phyloP scores from a whole-genome alignment of 192 early-diverging fungal species.

The Paraglomus occultum region DNA sequence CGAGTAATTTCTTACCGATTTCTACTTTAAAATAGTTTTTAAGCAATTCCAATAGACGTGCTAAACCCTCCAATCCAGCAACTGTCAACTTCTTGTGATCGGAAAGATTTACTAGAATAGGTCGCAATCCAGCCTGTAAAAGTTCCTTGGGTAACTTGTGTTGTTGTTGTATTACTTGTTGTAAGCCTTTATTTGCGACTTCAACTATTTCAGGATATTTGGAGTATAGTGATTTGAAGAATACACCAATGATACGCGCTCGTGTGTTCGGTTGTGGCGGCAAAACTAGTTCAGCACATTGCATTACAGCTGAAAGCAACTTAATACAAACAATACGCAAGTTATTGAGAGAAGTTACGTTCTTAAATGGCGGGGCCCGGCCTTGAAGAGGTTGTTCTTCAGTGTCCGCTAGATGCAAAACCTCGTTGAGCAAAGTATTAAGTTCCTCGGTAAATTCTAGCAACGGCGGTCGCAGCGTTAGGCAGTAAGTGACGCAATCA shows the following conservation, averaged over 20 bases:
- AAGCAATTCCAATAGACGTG: constrained; percentile 87
- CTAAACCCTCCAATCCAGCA: constrained; percentile 89
- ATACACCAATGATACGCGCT: constrained; percentile 91
- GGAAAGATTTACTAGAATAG: constrained; percentile 92
- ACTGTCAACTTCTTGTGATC: constrained; percentile 94
- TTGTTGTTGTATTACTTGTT: constrained; percentile 74
- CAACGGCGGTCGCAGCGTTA: constrained; percentile 83
- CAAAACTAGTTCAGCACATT: constrained; percentile 74
- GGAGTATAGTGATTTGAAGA: constrained; percentile 98
- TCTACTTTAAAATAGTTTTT: constrained; percentile 99
- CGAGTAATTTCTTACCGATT: constrained; percentile 96
- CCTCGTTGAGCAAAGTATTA: constrained; percentile 84
- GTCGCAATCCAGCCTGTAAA: constrained; percentile 92
- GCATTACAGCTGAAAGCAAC: constrained; percentile 92
- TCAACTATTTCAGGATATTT: constrained; percentile 95
- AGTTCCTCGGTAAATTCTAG: constrained; percentile 87
- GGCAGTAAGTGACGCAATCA: constrained; percentile 97
- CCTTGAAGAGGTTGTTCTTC: constrained; percentile 95
- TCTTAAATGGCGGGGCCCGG: constrained; percentile 79
- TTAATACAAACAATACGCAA: constrained; percentile 96
- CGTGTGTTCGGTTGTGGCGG: constrained; percentile 74
- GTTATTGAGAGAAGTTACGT: constrained; percentile 75
- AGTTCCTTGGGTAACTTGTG: constrained; percentile 93
- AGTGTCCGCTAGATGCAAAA: constrained; percentile 89
- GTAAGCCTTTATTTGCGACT: constrained; percentile 87